phyloP scores from a whole-genome alignment of 192 early-diverging fungal species.

The Coemansia javaensis region DNA sequence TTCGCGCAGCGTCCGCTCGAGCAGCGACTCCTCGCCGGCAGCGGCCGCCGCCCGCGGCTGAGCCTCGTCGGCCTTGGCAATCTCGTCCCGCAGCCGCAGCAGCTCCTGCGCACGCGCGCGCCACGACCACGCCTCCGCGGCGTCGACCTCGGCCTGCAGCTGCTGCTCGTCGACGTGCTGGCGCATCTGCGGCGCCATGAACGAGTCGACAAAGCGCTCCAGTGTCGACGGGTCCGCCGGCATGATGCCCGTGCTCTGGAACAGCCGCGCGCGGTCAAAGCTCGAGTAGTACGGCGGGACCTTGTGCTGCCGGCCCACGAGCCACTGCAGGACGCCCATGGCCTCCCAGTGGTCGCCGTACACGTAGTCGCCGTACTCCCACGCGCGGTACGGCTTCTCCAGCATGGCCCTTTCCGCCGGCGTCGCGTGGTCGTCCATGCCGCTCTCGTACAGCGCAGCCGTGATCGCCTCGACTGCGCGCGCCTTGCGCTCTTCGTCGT shows the following conservation, averaged over 20 bases:
- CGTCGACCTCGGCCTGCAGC: conserved; percentile 37
- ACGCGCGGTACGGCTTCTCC: conserved; percentile 43
- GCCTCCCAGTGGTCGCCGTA: conserved; percentile 53
- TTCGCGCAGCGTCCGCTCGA: conserved; percentile 15
- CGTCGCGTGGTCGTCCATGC: conserved; percentile 40
- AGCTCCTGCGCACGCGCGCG: conserved; percentile 55
- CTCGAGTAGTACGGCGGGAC: conserved; percentile 53
- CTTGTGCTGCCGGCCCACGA: conserved; percentile 45
- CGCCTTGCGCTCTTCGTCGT: conserved; percentile 34
- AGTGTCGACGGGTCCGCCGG: conserved; percentile 55
- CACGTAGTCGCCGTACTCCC: conserved; percentile 47
- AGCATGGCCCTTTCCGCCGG: conserved; percentile 43
- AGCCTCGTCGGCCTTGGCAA: conserved; percentile 11
- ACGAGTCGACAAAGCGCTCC: conserved; percentile 50
- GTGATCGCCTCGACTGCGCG: conserved; percentile 45
- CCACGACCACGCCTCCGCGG: conserved; percentile 63
- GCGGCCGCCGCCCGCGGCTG: not conserved
- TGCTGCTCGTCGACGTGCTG: conserved; percentile 18
- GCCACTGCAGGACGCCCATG: conserved; percentile 54
- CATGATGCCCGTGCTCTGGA: conserved; percentile 53
- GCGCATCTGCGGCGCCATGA: conserved; percentile 27
- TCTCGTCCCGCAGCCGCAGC: conserved; percentile 48
- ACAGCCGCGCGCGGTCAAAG: conserved; percentile 54
- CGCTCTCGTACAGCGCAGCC: conserved; percentile 42
- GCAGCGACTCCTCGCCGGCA: conserved; percentile 7